These are phyloP conservation scores for Thelonectria olida DNA, from an alignment of 2,329 filamentous ascomycete genomes.

Conservation along the genomic window DNA sequence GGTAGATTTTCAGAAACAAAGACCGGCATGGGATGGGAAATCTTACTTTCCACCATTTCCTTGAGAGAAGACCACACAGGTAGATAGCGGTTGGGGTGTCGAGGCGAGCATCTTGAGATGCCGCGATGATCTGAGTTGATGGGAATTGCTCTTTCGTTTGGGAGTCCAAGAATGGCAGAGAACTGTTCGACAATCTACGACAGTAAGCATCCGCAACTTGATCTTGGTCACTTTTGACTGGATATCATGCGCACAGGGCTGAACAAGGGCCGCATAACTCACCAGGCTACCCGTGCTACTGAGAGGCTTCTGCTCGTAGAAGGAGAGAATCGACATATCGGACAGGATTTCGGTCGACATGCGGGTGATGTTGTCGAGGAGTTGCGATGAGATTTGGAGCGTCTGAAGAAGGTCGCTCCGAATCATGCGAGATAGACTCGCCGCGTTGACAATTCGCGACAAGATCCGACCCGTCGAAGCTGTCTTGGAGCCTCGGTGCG, in stretches of 20 bases:
- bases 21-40: background rate
- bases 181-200: constrained; percentile 9
- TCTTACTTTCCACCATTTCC: background rate
- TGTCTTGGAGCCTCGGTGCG: constrained; percentile 25
- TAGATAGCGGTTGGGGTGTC: background rate
- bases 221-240: too few species aligned
- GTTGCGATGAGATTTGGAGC: background rate
- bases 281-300: too few species aligned
- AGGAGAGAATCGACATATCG: background rate
- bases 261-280: too few species aligned
- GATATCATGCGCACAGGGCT: too few species aligned
- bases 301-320: background rate
- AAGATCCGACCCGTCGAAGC: background rate
- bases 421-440: background rate
- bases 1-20: background rate
- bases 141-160: constrained; percentile 10
- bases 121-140: constrained; percentile 7
- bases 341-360: background rate
- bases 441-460: background rate
- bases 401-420: background rate
- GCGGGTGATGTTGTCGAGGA: background rate
- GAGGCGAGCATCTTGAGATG: background rate
- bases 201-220: background rate
- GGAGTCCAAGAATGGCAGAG: constrained; percentile 9
- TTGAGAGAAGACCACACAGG: background rate